A percentile compares a stretch with the other conserved stretches of the same genome.
Conservation (phyloP, 2,329 filamentous ascomycete species). For the Colletotrichum euphorbiae region DNA sequence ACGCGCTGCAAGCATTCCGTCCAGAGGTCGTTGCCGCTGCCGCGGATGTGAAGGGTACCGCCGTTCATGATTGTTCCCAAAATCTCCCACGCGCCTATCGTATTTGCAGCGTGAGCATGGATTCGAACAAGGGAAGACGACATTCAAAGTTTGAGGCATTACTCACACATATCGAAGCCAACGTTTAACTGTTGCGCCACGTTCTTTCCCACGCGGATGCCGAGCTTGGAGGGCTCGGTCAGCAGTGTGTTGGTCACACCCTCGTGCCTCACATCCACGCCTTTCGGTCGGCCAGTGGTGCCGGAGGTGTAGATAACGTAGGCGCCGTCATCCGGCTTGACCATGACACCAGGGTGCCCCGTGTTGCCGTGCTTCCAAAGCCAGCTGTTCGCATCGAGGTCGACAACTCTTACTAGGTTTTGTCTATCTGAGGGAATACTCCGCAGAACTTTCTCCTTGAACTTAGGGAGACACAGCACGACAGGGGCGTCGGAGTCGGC, state of each 20-base stretch:
- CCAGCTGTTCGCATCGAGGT: conserved; percentile 33
- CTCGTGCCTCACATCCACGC: conserved; percentile 67
- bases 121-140: neutral
- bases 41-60: conserved; percentile 41
- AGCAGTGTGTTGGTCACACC: conserved; percentile 38
- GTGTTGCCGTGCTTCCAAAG: conserved; percentile 38
- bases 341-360: conserved; percentile 42
- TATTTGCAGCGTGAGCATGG: conserved; percentile 14
- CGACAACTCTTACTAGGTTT: conserved; percentile 30
- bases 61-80: conserved; percentile 51
- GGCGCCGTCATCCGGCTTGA: conserved; percentile 53
- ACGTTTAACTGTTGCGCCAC: conserved; percentile 69
- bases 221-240: conserved; percentile 50
- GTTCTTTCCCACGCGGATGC: conserved; percentile 60
- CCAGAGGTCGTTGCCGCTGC: conserved; percentile 41
- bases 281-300: conserved; percentile 69
- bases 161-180: conserved; percentile 71
- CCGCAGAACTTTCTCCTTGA: conserved; percentile 34
- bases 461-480: conserved; percentile 57
- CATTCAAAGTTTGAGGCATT: conserved; percentile 21
- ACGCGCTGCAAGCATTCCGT: conserved; percentile 38
- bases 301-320: conserved; percentile 68
- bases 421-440: conserved; percentile 25
- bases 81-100: conserved; percentile 69
- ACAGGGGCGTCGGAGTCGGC: conserved; percentile 56